Conservation (phyloP, 176 grass and related monocot genomes). For the Triticum urartu region DNA sequence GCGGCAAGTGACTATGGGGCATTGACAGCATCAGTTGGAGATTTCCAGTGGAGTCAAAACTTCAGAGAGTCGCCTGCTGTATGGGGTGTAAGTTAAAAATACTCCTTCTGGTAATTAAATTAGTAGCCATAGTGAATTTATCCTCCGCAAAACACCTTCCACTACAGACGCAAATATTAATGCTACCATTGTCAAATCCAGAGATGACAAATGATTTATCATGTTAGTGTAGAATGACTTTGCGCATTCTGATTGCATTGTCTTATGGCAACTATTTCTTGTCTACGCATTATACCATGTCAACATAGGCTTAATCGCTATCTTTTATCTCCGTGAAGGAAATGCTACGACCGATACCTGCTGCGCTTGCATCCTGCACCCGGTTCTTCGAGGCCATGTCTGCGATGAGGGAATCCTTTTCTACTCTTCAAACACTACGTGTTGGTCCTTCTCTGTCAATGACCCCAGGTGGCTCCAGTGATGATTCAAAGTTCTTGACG, state of each 20-base stretch:
- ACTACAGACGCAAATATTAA: not conserved
- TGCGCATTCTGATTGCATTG: not conserved
- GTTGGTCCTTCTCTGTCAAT: slow-evolving; percentile 48
- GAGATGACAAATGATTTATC: not conserved
- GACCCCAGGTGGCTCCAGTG: slow-evolving; percentile 44
- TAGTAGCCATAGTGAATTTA: not conserved
- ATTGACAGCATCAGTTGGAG: slow-evolving; percentile 77
- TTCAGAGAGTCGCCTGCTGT: slow-evolving; percentile 93
- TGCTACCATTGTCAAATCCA: not conserved
- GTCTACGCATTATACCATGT: not conserved
- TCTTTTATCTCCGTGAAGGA: slow-evolving; percentile 55
- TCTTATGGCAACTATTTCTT: not conserved
- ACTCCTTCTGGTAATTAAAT: not conserved
- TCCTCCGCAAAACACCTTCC: not conserved
- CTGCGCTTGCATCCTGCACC: slow-evolving; percentile 93
- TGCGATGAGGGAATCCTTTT: slow-evolving; percentile 96
- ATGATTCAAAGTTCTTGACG: slow-evolving; percentile 57
- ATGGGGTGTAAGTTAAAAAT: slow-evolving; percentile 75
- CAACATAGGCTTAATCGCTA: not conserved
- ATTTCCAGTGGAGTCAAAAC: slow-evolving; percentile 99
- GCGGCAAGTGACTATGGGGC: slow-evolving; percentile 94
- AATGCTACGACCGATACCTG: slow-evolving; percentile 93
- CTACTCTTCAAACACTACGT: slow-evolving; percentile 76
- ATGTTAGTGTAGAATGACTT: not conserved
- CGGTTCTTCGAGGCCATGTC: slow-evolving; percentile 99